Percentiles rank a stretch among this genome's conserved stretches.
These are phyloP conservation scores for Digitaria exilis DNA, from an alignment of 202 grass and related monocot species.

Conservation along the genomic window DNA sequence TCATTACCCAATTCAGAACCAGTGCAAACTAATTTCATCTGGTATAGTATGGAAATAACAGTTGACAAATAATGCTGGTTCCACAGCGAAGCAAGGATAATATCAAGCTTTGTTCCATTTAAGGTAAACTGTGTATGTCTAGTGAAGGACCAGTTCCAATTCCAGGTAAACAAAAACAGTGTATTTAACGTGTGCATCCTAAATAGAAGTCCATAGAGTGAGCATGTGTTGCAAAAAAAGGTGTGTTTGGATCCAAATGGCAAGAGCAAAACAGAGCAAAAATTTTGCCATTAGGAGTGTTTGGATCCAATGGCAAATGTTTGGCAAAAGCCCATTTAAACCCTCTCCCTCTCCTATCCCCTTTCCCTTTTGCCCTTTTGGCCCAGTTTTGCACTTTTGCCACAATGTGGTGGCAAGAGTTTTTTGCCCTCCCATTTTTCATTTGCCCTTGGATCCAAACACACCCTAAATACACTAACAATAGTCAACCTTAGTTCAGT, in stretches of 20 bases:
- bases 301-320: too few relatives aligned
- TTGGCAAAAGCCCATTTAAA: too few relatives aligned
- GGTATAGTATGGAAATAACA: background rate
- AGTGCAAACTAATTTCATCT: background rate
- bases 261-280: too few relatives aligned
- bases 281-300: too few relatives aligned
- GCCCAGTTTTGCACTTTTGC: too few relatives aligned
- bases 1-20: conserved; percentile 14
- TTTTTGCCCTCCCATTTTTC: too few relatives aligned
- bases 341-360: too few relatives aligned
- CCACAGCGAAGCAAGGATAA: background rate
- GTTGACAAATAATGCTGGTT: conserved; percentile 1
- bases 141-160: background rate
- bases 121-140: background rate
- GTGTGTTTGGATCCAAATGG: too few relatives aligned
- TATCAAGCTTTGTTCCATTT: background rate
- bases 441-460: too few relatives aligned
- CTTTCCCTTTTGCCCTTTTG: too few relatives aligned
- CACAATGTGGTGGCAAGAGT: too few relatives aligned
- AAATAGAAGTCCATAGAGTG: background rate
- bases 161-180: background rate
- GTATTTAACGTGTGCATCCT: background rate
- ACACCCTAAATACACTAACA: background rate
- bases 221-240: background rate
- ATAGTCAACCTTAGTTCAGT: background rate